A percentile compares a stretch with the other conserved stretches of the same genome.
These are phyloP conservation scores for Allium cepa DNA, from an alignment of 106 monocot species.

Conservation along the genomic window DNA sequence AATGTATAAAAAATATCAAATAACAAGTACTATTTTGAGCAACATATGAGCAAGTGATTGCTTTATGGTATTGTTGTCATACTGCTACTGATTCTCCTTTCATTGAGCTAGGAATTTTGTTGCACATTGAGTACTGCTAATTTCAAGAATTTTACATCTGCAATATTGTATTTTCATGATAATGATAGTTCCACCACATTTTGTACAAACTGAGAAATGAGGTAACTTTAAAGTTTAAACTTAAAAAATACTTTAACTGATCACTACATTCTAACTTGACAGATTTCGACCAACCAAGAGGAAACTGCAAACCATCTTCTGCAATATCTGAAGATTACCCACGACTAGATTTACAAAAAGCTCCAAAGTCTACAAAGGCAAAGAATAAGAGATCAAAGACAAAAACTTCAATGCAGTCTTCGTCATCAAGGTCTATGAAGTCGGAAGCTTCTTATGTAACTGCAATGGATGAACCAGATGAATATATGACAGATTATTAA, in stretches of 20 bases:
- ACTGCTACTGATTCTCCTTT: neutral
- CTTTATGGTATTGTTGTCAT: neutral
- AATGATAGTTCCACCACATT: no score
- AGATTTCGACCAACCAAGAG: conserved; percentile 55
- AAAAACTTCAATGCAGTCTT: conserved; percentile 13
- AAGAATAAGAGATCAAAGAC: conserved; percentile 49
- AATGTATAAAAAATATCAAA: no score
- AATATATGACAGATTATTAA: conserved; percentile 13
- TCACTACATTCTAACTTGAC: neutral
- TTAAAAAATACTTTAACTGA: no score
- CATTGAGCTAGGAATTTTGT: neutral
- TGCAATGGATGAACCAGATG: conserved; percentile 21
- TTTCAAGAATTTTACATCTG: neutral
- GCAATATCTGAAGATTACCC: conserved; percentile 9
- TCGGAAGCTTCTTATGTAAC: conserved; percentile 35
- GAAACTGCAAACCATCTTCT: conserved; percentile 16
- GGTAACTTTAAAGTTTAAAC: no score
- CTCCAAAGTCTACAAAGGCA: conserved; percentile 24
- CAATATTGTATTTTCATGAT: no score
- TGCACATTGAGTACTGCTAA: neutral
- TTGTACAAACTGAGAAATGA: no score
- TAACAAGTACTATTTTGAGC: no score
- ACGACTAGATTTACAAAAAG: conserved; percentile 29
- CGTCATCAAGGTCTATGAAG: conserved; percentile 36
- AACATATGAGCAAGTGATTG: no score